These are phyloP conservation scores for Halophytophthora batemanensis DNA, from an alignment of 352 stramenopile species.

Conservation along the genomic window DNA sequence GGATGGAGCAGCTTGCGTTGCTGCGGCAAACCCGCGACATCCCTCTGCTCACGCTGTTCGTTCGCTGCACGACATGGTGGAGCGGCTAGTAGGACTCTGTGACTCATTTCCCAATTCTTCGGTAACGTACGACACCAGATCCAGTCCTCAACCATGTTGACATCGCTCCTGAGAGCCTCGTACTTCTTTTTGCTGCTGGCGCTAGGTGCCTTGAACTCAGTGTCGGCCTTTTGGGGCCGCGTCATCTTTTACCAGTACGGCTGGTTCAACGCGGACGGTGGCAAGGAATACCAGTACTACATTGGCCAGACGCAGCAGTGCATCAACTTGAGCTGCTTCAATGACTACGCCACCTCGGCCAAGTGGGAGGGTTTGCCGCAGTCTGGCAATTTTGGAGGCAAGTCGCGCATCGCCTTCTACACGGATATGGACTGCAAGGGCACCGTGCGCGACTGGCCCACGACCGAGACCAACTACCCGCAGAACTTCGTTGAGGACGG, in stretches of 20 bases:
- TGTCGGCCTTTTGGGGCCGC: not conserved
- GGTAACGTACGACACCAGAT: no score
- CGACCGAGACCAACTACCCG: conserved; percentile 19
- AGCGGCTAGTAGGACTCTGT: no score
- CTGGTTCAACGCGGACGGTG: conserved; percentile 1
- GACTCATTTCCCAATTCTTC: no score
- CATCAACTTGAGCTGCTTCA: conserved; percentile 25
- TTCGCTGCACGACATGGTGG: no score
- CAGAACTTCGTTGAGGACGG: conserved; percentile 16
- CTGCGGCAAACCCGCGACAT: no score
- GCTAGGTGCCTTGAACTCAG: no score
- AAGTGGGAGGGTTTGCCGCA: conserved; percentile 17
- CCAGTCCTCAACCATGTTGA: no score
- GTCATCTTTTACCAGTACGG: conserved; percentile 5
- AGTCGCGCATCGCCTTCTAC: conserved; percentile 26
- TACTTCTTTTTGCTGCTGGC: no score
- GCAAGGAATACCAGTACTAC: conserved; percentile 10
- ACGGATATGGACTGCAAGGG: conserved; percentile 11
- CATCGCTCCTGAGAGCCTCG: no score
- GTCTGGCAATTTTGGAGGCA: conserved; percentile 5
- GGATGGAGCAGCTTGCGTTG: no score
- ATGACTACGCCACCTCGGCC: conserved; percentile 23
- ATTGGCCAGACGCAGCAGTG: conserved; percentile 14
- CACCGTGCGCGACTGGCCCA: conserved; percentile 9
- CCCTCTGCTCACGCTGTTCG: no score